These are phyloP conservation scores for Petrea volubilis DNA, from an alignment of 257 asterid genomes.

Conservation along the genomic window DNA sequence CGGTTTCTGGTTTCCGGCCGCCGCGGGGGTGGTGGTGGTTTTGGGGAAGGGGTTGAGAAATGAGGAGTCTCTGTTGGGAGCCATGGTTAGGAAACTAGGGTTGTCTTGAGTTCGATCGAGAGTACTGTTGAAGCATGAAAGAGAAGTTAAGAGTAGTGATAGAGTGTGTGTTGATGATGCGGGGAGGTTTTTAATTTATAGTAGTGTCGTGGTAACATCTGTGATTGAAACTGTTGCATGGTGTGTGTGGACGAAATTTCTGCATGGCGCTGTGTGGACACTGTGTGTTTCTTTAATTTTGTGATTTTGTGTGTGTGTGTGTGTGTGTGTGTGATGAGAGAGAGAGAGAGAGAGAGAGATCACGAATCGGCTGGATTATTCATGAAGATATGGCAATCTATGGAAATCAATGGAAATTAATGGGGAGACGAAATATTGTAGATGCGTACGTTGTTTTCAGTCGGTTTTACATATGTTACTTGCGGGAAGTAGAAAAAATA, in stretches of 20 bases:
- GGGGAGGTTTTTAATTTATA: conserved; percentile 36
- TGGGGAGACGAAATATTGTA: too few relatives aligned
- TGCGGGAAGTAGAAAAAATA: too few relatives aligned
- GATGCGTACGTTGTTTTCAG: too few relatives aligned
- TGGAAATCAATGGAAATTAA: not conserved
- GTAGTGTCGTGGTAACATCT: not conserved
- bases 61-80: conserved; percentile 39
- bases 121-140: too few relatives aligned
- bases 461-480: too few relatives aligned
- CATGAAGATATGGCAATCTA: conserved; percentile 10
- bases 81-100: conserved; percentile 36
- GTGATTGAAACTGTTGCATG: not conserved
- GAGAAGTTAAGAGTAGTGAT: not conserved
- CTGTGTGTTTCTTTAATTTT: not conserved
- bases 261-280: conserved; percentile 30
- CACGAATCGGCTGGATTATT: conserved; percentile 30
- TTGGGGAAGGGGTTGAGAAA: conserved; percentile 29
- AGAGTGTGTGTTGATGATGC: not conserved
- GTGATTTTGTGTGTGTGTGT: conserved; percentile 10
- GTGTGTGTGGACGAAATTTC: conserved; percentile 38
- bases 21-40: conserved; percentile 21
- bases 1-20: conserved; percentile 37
- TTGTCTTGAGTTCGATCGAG: too few relatives aligned
- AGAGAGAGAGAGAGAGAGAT: conserved; percentile 1
- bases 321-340: too few relatives aligned